A percentile compares a stretch with the other conserved stretches of the same genome.
Evolutionary conservation across 2,329 filamentous ascomycete species (phyloP).

Genomic region (Trichoderma cornu-damae): DNA sequence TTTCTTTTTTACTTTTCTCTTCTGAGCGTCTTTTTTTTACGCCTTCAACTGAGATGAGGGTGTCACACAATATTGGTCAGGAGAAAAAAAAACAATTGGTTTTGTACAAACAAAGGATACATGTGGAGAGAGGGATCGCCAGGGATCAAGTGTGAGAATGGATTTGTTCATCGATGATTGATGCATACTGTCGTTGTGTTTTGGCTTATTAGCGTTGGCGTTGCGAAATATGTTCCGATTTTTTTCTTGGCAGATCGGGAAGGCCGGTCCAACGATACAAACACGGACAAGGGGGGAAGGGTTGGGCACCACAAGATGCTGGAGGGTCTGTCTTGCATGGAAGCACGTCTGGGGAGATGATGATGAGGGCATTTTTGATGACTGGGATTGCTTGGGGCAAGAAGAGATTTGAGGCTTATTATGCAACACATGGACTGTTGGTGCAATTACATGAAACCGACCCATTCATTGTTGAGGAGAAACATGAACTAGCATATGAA

Average conservation of each 20-base stretch:
- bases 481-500: neutral
- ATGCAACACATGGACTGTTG: neutral
- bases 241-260: neutral
- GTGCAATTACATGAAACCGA: constrained; percentile 11
- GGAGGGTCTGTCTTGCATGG: neutral
- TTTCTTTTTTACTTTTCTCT: neutral
- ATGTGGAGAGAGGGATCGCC: constrained; percentile 4
- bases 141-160: constrained; percentile 1
- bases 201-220: constrained; percentile 13
- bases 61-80: neutral
- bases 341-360: neutral
- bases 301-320: neutral
- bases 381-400: neutral
- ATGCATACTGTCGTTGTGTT: constrained; percentile 19
- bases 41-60: neutral
- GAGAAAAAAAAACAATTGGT: neutral
- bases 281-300: neutral
- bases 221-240: neutral
- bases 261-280: constrained; percentile 7
- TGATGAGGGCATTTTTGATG: neutral
- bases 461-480: neutral
- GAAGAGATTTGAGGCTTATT: neutral
- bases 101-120: constrained; percentile 12
- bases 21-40: too few species aligned
- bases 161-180: constrained; percentile 8